Base-by-base conservation (phyloP, 805 yeast genomes). In the Saccharomycopsis sp. region DNA sequence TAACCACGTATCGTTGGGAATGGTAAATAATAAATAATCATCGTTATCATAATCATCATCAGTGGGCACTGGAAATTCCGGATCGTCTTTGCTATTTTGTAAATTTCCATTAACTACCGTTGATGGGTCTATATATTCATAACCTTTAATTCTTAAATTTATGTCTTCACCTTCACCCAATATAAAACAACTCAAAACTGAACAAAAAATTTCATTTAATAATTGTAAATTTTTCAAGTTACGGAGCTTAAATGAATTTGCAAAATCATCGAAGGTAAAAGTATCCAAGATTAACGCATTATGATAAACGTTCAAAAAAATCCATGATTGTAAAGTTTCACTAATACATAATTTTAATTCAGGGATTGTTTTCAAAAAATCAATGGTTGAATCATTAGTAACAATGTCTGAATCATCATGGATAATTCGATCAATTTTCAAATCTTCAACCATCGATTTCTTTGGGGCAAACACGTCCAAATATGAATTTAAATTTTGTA, bases 231-330 rank as follows among this genome's bases (percentile, higher is more conserved):
- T 60, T 2, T 70, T 61, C 2, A 63, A 61, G 29, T 67, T 66
- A 23, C 65, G 64, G 73, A 79, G 66, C 31, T 66, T 64, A 63
- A 81, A 58, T 8, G 77, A 79, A 44, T 75, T 74, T 5, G 81
- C 57, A 55, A 75, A 84, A 53, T 82, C 94, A 62, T 86, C 96
- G 63, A 83, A 85, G 0, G 90, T 80, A 54, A 85, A 80, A 0
- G 82, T 73, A 54, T 81, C 87, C n/a, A 87, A 62, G 4, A 71
- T 57, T 26, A 86, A 63, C 1, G 86, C 77, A 28, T 71, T 70
- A 53, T 78, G 75, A 59, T 79, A 86, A 41, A 84, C 71, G 58
- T 85, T 85, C 23, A 85, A 60, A 55, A 86, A 87, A 1, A 75
- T 66, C 95, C 95, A 87, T 3, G 73, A 59, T 54, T 85, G 89